Evolutionary conservation across 768 basidiomycete genomes (phyloP), one percentile per base, ranked within the genome.

Genomic region (Trametes gibbosa): DNA sequence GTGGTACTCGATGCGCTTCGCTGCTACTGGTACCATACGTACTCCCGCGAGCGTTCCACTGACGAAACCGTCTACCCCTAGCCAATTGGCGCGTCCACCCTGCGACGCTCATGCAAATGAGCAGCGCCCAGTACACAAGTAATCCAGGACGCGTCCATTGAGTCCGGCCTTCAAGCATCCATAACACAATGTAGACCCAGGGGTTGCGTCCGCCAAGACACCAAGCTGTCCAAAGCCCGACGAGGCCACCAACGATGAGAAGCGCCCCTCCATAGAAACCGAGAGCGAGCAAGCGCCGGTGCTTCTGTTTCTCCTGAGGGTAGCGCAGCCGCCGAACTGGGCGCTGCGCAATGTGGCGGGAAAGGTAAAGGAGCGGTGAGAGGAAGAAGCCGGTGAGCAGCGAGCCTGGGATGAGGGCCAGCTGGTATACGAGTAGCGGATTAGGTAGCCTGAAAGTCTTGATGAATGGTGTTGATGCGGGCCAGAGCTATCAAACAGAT

Each of bases 161-260:
- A 56, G 80, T 84, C 65, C 77, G 77, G 5, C 93, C 93, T 63
- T 90, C 84, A 3, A 94, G 72, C 37, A 95, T 67, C 81, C 87
- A 95, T 61, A 86, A 83, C 8, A 94, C 70, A 5, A 77, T 84
- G 91, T 91, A 97, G 2, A 92, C 67, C 89, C 90, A 96, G 1
- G 95, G 95, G 73, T 96, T 83, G 49, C 94, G 81, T 51, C 84
- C 85, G 50, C 76, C 77, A 8, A 98, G 80, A 68, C 85, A 87
- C 90, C 93, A 92, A 54, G 85, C 80, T n/a, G 90, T 86, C 97
- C 97, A 99, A 40, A 89, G 79, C 12, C 95, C 97, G 50, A 98
- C 86, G 24, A 94, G 74, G 0, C 91, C 88, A 10, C 82, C 85
- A 25, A 97, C 83, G 65, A 97, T 85, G 58, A 94, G 71, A 40